A percentile compares a stretch with the other conserved stretches of the same genome.
Evolutionary conservation across 768 basidiomycete species (phyloP).

Genomic region (Coprinopsis strossmayeri): DNA sequence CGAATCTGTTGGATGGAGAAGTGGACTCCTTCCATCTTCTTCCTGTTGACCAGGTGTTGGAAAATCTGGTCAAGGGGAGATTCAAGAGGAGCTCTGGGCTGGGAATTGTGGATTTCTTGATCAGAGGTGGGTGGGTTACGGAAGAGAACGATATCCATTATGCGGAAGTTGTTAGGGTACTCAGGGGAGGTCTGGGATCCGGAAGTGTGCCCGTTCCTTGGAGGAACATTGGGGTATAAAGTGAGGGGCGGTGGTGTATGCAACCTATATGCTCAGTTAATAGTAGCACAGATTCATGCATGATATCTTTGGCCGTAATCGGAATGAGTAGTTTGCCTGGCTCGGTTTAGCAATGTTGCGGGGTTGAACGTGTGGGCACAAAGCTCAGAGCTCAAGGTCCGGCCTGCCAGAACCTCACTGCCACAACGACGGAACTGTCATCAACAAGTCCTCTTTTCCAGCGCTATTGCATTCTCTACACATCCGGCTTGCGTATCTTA

Average conservation of each 20-base stretch:
- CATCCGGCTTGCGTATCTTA: too few relatives aligned
- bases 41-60: conserved; percentile 24
- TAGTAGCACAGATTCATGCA: too few relatives aligned
- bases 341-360: too few relatives aligned
- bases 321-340: too few relatives aligned
- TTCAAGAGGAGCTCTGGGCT: conserved; percentile 40
- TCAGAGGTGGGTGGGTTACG: conserved; percentile 29
- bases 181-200: conserved; percentile 22
- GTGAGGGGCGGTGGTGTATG: background rate
- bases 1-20: conserved; percentile 33
- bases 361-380: too few relatives aligned
- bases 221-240: background rate
- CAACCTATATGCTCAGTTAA: background rate
- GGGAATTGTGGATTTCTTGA: conserved; percentile 35
- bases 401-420: too few relatives aligned
- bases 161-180: conserved; percentile 21
- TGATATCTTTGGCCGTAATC: too few relatives aligned
- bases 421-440: too few relatives aligned
- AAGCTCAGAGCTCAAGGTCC: too few relatives aligned
- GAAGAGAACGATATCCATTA: conserved; percentile 26
- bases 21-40: conserved; percentile 36
- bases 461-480: too few relatives aligned
- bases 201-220: conserved; percentile 12
- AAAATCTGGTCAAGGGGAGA: conserved; percentile 23
- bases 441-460: too few relatives aligned